Evolutionary conservation across 495 filamentous ascomycete genomes (phyloP).

Genomic region (Trypethelium eluteriae): DNA sequence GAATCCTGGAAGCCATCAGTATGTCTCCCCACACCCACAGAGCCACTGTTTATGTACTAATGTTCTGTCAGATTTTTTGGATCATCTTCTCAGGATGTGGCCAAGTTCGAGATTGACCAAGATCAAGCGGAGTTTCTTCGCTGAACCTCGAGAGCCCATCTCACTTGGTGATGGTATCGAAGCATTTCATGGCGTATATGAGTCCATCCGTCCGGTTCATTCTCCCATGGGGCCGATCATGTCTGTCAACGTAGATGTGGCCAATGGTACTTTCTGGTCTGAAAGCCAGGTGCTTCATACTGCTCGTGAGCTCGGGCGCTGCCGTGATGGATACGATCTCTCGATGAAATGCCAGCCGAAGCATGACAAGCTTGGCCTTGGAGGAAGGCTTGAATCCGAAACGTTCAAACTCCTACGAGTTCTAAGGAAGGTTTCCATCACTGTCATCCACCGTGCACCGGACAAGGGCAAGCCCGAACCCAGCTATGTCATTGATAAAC

Average conservation of each 20-base stretch:
- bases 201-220: conserved; percentile 62
- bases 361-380: conserved; percentile 2
- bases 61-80: conserved; percentile 58
- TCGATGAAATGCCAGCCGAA: conserved; percentile 1
- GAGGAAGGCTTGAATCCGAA: conserved; percentile 32
- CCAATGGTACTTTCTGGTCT: conserved; percentile 69
- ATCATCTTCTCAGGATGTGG: conserved; percentile 74
- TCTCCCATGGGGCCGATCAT: conserved; percentile 33
- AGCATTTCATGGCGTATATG: conserved; percentile 77
- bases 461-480: conserved; percentile 29
- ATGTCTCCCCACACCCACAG: conserved; percentile 26
- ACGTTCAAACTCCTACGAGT: conserved; percentile 47
- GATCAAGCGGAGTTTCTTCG: conserved; percentile 75
- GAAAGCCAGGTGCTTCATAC: conserved; percentile 16
- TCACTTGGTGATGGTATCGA: conserved; percentile 54
- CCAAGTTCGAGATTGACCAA: conserved; percentile 56
- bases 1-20: conserved; percentile 72
- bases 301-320: conserved; percentile 22
- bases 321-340: conserved; percentile 23
- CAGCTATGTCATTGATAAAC: conserved; percentile 55
- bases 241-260: conserved; percentile 73
- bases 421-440: conserved; percentile 59
- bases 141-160: conserved; percentile 35
- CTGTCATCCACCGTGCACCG: conserved; percentile 50
- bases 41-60: conserved; percentile 12